phyloP scores from a whole-genome alignment of 331 rosid species.

The Erythrophleum ivorense region DNA sequence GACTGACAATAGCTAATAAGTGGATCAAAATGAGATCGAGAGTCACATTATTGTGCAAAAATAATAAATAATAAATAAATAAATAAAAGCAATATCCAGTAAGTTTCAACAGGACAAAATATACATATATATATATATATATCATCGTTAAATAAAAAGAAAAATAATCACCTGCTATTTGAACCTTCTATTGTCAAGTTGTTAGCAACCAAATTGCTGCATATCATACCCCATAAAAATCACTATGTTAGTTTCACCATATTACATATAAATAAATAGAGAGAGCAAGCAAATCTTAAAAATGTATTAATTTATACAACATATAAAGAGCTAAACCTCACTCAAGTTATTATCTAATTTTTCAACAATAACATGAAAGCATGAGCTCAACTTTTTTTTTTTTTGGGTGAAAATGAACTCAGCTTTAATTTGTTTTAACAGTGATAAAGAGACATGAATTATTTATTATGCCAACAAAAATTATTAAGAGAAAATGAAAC shows the following conservation, averaged over 20 bases:
- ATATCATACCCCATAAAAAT: conserved; percentile 37
- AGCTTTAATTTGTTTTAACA: not conserved
- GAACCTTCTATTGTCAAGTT: conserved; percentile 60
- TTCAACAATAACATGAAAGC: conserved; percentile 14
- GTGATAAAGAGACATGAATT: not conserved
- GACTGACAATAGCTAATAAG: not conserved
- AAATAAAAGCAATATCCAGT: not conserved
- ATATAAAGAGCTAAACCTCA: conserved; percentile 7
- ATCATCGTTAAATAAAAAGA: not conserved
- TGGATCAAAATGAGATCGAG: not conserved
- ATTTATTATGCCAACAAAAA: too few species aligned
- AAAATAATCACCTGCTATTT: conserved; percentile 58
- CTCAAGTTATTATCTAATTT: not conserved
- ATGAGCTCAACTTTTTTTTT: too few species aligned
- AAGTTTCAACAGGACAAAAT: not conserved
- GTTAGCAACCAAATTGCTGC: conserved; percentile 84
- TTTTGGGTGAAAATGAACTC: too few species aligned
- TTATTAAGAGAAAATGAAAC: not conserved
- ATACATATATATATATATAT: rapidly evolving
- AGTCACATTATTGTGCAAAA: not conserved
- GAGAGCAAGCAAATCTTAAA: not conserved
- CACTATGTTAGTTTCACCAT: conserved; percentile 27
- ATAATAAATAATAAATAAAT: not conserved
- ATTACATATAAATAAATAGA: not conserved
- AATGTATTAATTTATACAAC: not conserved